Evolutionary conservation across 495 filamentous ascomycete genomes (phyloP).

Genomic region (Lichenothelia convexa): DNA sequence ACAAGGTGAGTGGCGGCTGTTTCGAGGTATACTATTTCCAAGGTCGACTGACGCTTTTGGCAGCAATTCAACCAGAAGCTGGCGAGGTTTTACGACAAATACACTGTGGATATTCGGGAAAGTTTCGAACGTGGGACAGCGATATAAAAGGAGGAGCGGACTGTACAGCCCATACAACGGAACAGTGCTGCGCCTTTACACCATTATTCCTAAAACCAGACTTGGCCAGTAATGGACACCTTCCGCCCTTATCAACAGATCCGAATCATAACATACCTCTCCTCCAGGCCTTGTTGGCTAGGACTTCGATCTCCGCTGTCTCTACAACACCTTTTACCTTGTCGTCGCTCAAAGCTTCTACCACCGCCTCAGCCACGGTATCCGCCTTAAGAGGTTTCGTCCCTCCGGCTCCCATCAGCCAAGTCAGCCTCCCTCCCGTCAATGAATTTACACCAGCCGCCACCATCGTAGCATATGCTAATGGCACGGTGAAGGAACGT

Average conservation of each 20-base stretch:
- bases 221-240: too few species aligned
- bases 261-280: slow-evolving; percentile 18
- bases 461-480: slow-evolving; percentile 53
- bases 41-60: too few species aligned
- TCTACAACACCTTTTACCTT: slow-evolving; percentile 20
- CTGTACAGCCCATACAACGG: neutral
- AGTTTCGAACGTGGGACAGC: slow-evolving; percentile 94
- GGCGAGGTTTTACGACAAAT: slow-evolving; percentile 92
- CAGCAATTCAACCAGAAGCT: slow-evolving; percentile 98
- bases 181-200: neutral
- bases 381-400: slow-evolving; percentile 78
- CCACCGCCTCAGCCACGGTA: slow-evolving; percentile 47
- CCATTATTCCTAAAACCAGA: too few species aligned
- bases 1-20: slow-evolving; percentile 36
- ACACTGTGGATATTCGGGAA: slow-evolving; percentile 90
- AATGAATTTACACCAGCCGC: slow-evolving; percentile 54
- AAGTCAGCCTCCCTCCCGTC: slow-evolving; percentile 51
- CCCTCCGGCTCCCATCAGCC: slow-evolving; percentile 60
- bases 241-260: neutral
- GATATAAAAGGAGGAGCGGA: slow-evolving; percentile 31
- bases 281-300: slow-evolving; percentile 23
- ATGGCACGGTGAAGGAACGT: slow-evolving; percentile 62
- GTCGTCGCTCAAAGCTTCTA: slow-evolving; percentile 22
- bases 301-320: slow-evolving; percentile 19
- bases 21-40: slow-evolving; percentile 5